Evolutionary conservation across 208 protist species (phyloP), one percentile per base, ranked within the genome.

Genomic region (Porcisia deanei): DNA sequence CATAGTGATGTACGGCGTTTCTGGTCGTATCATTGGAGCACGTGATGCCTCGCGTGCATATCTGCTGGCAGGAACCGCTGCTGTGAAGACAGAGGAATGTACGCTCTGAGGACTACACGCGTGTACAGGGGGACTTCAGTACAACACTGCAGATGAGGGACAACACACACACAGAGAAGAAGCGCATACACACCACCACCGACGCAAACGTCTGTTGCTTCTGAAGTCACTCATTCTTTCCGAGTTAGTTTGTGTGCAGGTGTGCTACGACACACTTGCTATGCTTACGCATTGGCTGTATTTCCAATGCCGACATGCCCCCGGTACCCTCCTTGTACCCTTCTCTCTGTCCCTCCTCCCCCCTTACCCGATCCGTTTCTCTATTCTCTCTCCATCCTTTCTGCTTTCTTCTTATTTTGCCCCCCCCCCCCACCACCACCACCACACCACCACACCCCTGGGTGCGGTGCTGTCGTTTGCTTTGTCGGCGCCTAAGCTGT

Each of bases 21-120:
- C 22, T 5, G 43, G 45, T 54, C 65, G 45, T 12, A 47, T 75
- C 34, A 30, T 73, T 22, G 69, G 37, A n/a, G 69, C 60, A 54
- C 47, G 69, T 22, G 69, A 30, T 20, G 69, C 69, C 69, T 39
- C 71, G 45, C 14, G 71, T n/a, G 57, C 57, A n/a, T 75, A 75
- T 20, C 71, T 75, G 39, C 25, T 47, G 16, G 30, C 55, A 6
- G 34, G 34, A 16, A 49, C 37, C 10, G n/a, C 67, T 22, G 22
- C 53, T 47, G 34, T 37, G 52, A 16, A 72, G 7, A 59, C 8
- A 18, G 25, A 53, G 45, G 39, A 34, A 41, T 3, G 39, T 8
- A 49, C 20, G n/a, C 39, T 0, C 14, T 47, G 61, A 47, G 18
- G 34, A 7, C 20, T 43, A 8, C 20, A 6, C 8, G 59, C n/a